Base-by-base conservation (phyloP, 768 basidiomycete species). In the Coprinellus micaceus region DNA sequence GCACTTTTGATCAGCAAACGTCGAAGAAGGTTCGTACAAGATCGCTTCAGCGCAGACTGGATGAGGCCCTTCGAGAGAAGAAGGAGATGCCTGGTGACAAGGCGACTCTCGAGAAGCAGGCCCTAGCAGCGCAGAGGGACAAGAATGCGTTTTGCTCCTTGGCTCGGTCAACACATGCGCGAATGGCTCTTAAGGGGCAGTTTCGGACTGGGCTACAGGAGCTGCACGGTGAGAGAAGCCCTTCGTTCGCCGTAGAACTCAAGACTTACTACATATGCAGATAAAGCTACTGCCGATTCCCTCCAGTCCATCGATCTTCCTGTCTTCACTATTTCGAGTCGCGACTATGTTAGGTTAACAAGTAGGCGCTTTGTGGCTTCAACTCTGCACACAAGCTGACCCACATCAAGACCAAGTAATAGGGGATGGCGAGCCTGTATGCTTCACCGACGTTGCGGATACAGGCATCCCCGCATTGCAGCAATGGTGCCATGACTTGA, bases 321-420 rank as follows among this genome's bases (percentile, higher is more conserved):
- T 1, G 82, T 84, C 12, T 85, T 85, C 65, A 82, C 82, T 22
- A 77, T 75, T 54, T 85, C 83, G 1, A 76, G 80, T 41, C 76
- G 83, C n/a, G 83, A 86, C 64, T 85, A 86, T 59, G 73, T 83
- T n/a, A 71, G 83, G 39, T 64, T 85, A n/a, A 82, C 74, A 71
- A 77, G 79, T 75, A 39, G 61, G 67, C 36, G 47, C 6, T 46
- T 37, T 36, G 11, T 17, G 17, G 12, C n/a, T n/a, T n/a, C n/a
- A n/a, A n/a, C n/a, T n/a, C n/a, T n/a, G n/a, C n/a, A n/a, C n/a
- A n/a, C n/a, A n/a, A n/a, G n/a, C n/a, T n/a, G n/a, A n/a, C n/a
- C n/a, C n/a, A n/a, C 49, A 37, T 13, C 25, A 25, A 82, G 82
- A 77, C 11, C 82, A 84, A 69, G 77, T 82, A 25, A 78, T 77